Evolutionary conservation across 108 stramenopile species (phyloP), one percentile per base, ranked within the genome.

Genomic region (Nitzschia sp.): DNA sequence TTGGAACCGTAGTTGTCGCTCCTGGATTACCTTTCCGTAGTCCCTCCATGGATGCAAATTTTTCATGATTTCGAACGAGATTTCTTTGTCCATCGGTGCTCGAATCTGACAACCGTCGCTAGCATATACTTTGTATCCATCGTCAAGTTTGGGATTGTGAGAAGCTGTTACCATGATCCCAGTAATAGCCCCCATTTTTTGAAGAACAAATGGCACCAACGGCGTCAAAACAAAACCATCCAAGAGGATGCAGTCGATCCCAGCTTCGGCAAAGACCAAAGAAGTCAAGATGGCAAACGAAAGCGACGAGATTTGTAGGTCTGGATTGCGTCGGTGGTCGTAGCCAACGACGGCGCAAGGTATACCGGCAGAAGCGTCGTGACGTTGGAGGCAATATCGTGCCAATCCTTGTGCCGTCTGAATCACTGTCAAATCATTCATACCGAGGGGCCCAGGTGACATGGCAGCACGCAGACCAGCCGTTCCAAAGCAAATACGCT

Each of bases 121-220:
- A 89, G 96, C 97, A 81, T 98, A 99, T 0, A 99, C 93, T 72
- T 99, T 99, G 81, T 95, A 97, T 3, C 98, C 98, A 76, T 92
- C 76, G 77, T 99, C 98, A 27, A 81, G 72, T 59, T 94, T 96
- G 0, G 98, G 98, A 83, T 99, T 99, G 83, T 99, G 98, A n/a
- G 90, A 92, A 0, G 97, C 97, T 2, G 98, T 99, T 2, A 97
- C 91, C 98, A 99, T 99, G 44, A 98, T 84, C 15, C 98, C 98
- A 30, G 87, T 88, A n/a, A 80, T 66, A 0, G 94, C 91, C 41
- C 50, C 54, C 11, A 66, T 5, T 36, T 78, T 41, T 41, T 57
- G 44, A 6, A 82, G 27, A 8, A 45, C 58, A 76, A 90, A 99
- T 26, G 98, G 89, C 33, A 99, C 88, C 52, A 97, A 55, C 2